Evolutionary conservation across 2,329 filamentous ascomycete genomes (phyloP), one percentile per base, ranked within the genome.

Genomic region (Graphiopsis chlorocephala): DNA sequence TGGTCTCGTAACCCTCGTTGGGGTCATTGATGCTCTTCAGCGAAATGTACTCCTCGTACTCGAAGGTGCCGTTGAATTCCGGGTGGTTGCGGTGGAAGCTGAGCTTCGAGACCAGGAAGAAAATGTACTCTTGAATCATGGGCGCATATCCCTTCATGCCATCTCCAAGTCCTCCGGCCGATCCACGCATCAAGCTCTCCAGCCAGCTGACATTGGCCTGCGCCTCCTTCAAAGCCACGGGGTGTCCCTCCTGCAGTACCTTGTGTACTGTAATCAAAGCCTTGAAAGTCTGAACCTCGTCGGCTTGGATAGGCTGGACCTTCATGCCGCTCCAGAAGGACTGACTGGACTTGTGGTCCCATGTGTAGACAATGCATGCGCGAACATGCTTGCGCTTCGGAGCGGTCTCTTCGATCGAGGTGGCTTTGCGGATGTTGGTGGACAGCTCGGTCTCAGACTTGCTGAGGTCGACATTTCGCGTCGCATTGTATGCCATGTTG

Each of bases 241-340:
- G 93, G 74, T 99, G 95, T 17, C 95, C 95, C 79, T 99, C 95
- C 76, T 99, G 95, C 20, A 99, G 84, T 61, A 99, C 94, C 78
- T 98, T 97, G 82, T 99, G 95, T 69, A 98, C 88, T 25, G 93
- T 98, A 74, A 98, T 97, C 67, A 99, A 86, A 56, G 95, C 93
- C 79, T 99, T 99, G 85, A 98, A 99, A 4, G 95, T 98, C 82
- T 99, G 95, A 45, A 99, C 90, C 82, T 99, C 95, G 77, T 99
- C 95, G 78, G 95, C 94, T 69, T 98, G 87, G 75, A 99, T 93
- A n/a, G 95, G 95, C 81, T 98, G 94, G 90, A 98, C 93, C 87
- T 99, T 99, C 86, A 99, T 96, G 76, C 93, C 94, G 64, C 92
- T 88, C 95, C 95, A 99, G 79, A 99, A 99, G 75, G 93, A 92